phyloP scores from a whole-genome alignment of 179 eudicot genomes.

The Vitellaria paradoxa region DNA sequence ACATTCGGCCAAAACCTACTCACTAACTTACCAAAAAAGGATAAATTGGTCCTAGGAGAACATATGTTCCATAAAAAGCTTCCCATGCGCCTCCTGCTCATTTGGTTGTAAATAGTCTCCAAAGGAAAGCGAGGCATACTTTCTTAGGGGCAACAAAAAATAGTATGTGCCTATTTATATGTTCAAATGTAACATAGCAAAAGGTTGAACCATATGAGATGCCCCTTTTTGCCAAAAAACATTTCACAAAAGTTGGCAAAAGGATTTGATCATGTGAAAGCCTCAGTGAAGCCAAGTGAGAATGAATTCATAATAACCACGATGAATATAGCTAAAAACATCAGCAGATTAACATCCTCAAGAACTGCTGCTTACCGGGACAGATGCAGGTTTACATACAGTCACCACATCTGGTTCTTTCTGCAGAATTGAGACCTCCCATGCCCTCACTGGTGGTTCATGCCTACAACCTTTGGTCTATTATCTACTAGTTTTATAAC shows the following conservation, averaged over 20 bases:
- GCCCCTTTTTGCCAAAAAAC: not conserved
- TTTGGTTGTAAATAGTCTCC: not conserved
- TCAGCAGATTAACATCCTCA: conserved; percentile 1
- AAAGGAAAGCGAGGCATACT: not conserved
- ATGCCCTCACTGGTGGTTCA: conserved; percentile 98
- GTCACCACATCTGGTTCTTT: conserved; percentile 78
- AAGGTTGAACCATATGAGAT: not conserved
- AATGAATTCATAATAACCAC: not conserved
- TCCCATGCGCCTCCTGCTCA: not conserved
- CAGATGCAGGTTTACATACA: conserved; percentile 89
- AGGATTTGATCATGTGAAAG: not conserved
- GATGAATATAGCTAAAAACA: conserved; percentile 6
- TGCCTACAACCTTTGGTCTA: conserved; percentile 64
- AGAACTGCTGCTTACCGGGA: conserved; percentile 61
- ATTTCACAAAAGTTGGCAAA: not conserved
- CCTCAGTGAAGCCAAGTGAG: not conserved
- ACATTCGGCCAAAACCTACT: too few species aligned
- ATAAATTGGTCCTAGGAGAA: not conserved
- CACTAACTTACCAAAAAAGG: too few species aligned
- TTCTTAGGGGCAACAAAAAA: not conserved
- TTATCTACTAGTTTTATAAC: conserved; percentile 34
- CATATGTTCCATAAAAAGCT: not conserved
- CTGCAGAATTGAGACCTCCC: conserved; percentile 68
- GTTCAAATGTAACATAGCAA: not conserved
- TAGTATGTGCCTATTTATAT: not conserved